Evolutionary conservation across 164 flowering plant genomes (phyloP), one percentile per base, ranked within the genome.

Genomic region (Taxillus chinensis): DNA sequence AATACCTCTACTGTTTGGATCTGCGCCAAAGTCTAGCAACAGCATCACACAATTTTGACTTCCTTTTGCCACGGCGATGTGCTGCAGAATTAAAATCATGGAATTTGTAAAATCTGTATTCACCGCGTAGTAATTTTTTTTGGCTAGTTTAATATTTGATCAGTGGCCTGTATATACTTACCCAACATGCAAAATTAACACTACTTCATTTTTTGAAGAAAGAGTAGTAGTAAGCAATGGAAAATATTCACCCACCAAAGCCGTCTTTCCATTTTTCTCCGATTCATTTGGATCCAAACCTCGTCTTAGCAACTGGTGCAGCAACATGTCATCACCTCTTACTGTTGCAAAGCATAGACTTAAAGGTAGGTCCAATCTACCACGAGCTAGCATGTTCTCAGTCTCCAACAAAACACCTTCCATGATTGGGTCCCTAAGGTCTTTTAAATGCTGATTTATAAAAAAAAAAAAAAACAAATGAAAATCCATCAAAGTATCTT

Each of bases 271-370:
- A 74, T 57, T 81, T 70, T 76, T 79, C 72, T 90, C 97, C 1
- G 87, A 74, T 74, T 93, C 97, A 71, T 90, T 93, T 52, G 96
- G 85, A 74, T 93, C 96, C 39, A 85, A 73, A n/a, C 90, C 95
- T 4, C 84, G 76, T 67, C 76, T 83, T 71, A 90, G 71, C 74
- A 90, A 70, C 64, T 85, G 85, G 57, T 79, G 78, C 75, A 90
- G 57, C 61, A 93, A 62, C 54, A 69, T 66, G 61, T 86, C 95
- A 66, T 93, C 97, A 66, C 86, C 92, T 77, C 92, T 84, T 4
- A 68, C 54, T 14, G 90, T 70, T 40, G 97, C 97, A 75, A 90
- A 93, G 71, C 90, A 85, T 45, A 93, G 73, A 68, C 83, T 88
- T 40, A 93, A 84, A 41, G 96, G 97, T 55, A 93, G 78, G 73